Conservation (phyloP, 768 basidiomycete genomes). For the Leccinellum luteum region DNA sequence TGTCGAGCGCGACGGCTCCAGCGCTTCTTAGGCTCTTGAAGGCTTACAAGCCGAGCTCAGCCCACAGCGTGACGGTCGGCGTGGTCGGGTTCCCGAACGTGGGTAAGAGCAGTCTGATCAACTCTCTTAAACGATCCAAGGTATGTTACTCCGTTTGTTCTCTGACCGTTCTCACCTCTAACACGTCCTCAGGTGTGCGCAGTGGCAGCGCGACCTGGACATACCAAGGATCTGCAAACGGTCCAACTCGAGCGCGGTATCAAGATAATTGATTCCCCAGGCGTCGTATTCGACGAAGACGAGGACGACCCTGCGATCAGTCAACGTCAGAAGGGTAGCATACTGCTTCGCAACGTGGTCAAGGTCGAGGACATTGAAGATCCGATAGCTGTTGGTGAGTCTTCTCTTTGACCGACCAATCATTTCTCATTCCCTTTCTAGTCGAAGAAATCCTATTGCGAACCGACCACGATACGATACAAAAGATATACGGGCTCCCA, state of each 20-base stretch:
- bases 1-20: conserved; percentile 75
- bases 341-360: conserved; percentile 84
- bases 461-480: conserved; percentile 67
- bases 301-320: conserved; percentile 44
- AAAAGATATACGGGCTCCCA: conserved; percentile 84
- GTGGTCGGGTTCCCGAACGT: conserved; percentile 98
- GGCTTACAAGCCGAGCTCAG: conserved; percentile 65
- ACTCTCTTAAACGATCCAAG: conserved; percentile 84
- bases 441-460: conserved; percentile 85
- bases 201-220: conserved; percentile 92
- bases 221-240: conserved; percentile 89
- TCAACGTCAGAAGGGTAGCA: conserved; percentile 49
- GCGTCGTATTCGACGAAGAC: conserved; percentile 93
- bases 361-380: conserved; percentile 91
- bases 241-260: conserved; percentile 91
- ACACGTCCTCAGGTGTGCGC: conserved; percentile 69
- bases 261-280: conserved; percentile 92
- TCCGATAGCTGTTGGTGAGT: conserved; percentile 82
- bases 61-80: conserved; percentile 77
- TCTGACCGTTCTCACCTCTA: background rate
- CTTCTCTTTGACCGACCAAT: background rate
- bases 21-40: conserved; percentile 80
- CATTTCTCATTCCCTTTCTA: conserved; percentile 24
- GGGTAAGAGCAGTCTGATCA: conserved; percentile 93
- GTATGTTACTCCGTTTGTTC: conserved; percentile 30